phyloP scores from a whole-genome alignment of 108 stramenopile genomes.

The Nannochloropsis salina region DNA sequence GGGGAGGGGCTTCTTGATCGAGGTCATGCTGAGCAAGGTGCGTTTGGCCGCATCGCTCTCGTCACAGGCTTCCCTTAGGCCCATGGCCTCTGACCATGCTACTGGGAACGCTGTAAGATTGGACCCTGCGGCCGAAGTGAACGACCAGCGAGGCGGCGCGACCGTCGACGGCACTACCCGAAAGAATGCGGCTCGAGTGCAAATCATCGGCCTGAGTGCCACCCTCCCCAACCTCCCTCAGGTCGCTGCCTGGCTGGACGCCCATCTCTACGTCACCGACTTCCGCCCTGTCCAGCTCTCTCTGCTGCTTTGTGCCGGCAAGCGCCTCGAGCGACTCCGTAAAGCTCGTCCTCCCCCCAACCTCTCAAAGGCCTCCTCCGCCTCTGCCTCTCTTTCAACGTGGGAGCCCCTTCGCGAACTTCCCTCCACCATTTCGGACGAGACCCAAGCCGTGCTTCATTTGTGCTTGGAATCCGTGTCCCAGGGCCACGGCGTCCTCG shows the following conservation, averaged over 20 bases:
- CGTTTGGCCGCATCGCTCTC: slow-evolving; percentile 25
- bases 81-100: background rate
- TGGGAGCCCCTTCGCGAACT: background rate
- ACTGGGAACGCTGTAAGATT: too few species aligned
- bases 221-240: slow-evolving; percentile 49
- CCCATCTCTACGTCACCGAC: slow-evolving; percentile 44
- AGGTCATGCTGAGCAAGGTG: slow-evolving; percentile 52
- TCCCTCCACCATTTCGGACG: background rate
- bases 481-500: background rate
- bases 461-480: background rate
- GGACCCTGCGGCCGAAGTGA: too few species aligned
- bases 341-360: background rate
- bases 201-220: slow-evolving; percentile 51
- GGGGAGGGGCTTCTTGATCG: slow-evolving; percentile 47
- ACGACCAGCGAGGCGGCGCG: too few species aligned
- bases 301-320: slow-evolving; percentile 18
- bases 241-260: slow-evolving; percentile 48
- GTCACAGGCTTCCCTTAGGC: background rate
- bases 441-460: background rate
- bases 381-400: too few species aligned
- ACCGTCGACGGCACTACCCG: background rate
- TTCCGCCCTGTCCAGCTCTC: slow-evolving; percentile 51
- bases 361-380: too few species aligned
- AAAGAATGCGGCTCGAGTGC: background rate
- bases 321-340: background rate